phyloP scores from a whole-genome alignment of 192 early-diverging fungal genomes.

The Entophlyctis luteolus region DNA sequence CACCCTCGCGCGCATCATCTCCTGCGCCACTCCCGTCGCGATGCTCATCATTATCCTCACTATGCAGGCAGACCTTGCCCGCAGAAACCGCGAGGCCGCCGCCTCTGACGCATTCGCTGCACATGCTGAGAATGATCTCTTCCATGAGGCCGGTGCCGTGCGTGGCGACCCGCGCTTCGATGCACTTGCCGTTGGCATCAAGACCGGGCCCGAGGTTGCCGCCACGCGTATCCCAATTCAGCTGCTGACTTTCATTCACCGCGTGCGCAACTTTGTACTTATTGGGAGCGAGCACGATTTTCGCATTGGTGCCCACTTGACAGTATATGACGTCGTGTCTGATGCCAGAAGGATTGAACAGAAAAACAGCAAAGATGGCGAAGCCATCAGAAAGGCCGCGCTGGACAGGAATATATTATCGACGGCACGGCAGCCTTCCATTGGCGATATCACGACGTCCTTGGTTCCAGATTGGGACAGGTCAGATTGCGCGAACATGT shows the following conservation, averaged over 20 bases:
- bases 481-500: background rate
- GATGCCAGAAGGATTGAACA: background rate
- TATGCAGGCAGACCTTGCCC: background rate
- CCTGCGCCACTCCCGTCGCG: background rate
- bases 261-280: constrained; percentile 42
- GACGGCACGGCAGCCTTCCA: background rate
- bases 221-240: constrained; percentile 45
- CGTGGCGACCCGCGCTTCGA: constrained; percentile 23
- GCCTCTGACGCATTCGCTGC: background rate
- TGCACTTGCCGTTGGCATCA: constrained; percentile 47
- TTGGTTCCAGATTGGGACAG: background rate
- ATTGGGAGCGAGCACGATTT: constrained; percentile 44
- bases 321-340: constrained; percentile 15
- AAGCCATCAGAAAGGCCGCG: background rate
- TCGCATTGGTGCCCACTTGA: constrained; percentile 28
- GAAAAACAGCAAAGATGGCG: background rate
- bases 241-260: constrained; percentile 43
- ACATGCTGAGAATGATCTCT: background rate
- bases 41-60: background rate
- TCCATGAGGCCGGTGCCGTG: no score
- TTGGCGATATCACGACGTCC: background rate
- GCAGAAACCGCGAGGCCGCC: background rate
- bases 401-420: background rate
- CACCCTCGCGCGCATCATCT: background rate
- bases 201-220: constrained; percentile 50